Conservation (phyloP, 1,284 basidiomycete species). For the Neonothopanus nambi region DNA sequence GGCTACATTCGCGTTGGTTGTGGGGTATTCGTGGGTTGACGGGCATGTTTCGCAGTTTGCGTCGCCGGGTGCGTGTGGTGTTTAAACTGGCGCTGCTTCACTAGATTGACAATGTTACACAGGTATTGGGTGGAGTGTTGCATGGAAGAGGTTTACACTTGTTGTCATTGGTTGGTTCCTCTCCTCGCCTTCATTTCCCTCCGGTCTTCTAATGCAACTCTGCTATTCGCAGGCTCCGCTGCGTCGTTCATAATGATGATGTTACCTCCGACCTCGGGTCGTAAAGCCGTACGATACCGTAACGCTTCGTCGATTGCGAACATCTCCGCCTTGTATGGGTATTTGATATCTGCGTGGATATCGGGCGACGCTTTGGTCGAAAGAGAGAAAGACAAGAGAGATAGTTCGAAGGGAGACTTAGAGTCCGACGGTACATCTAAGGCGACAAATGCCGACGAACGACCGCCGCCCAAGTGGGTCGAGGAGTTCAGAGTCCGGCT, state of each 20-base stretch:
- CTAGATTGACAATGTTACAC: neutral
- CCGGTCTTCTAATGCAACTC: neutral
- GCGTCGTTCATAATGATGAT: constrained; percentile 51
- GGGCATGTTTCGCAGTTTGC: constrained; percentile 45
- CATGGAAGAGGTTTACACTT: constrained; percentile 51
- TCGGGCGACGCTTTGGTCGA: neutral
- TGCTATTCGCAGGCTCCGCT: constrained; percentile 33
- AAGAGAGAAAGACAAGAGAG: too few species aligned
- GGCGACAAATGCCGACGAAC: neutral
- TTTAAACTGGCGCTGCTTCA: neutral
- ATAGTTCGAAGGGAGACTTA: constrained; percentile 12
- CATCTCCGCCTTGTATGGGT: constrained; percentile 41
- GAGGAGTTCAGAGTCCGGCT: constrained; percentile 32
- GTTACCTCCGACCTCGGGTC: constrained; percentile 50
- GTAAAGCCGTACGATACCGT: constrained; percentile 47
- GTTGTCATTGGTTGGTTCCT: constrained; percentile 42
- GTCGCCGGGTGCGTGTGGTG: constrained; percentile 39
- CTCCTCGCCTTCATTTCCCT: neutral
- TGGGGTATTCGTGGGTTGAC: constrained; percentile 68
- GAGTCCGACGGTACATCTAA: neutral
- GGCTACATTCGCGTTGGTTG: constrained; percentile 45
- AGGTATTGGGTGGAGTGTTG: constrained; percentile 48
- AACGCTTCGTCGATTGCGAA: constrained; percentile 42
- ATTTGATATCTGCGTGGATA: constrained; percentile 49
- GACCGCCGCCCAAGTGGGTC: constrained; percentile 21